Conservation (phyloP, 2,329 filamentous ascomycete genomes). For the Fusarium compactum region DNA sequence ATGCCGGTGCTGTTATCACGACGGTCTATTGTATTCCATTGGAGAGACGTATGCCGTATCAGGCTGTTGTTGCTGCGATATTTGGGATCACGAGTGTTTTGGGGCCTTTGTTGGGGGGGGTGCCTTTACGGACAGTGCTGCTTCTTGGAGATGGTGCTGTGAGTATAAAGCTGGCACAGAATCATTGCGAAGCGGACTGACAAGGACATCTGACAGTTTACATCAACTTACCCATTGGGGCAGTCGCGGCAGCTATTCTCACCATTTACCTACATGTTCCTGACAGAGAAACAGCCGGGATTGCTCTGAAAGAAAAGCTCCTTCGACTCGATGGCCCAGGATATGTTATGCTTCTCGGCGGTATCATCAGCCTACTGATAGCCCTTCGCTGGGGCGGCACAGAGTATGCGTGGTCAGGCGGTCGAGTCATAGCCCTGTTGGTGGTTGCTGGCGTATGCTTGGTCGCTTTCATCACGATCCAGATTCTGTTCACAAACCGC, state of each 20-base stretch:
- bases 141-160: neutral
- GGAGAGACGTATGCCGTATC: neutral
- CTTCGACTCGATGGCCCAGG: conserved; percentile 17
- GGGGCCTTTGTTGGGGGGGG: neutral
- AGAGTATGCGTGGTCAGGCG: conserved; percentile 18
- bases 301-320: conserved; percentile 20
- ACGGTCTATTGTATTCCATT: neutral
- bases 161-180: neutral
- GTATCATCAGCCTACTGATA: conserved; percentile 12
- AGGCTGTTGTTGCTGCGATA: neutral
- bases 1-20: neutral
- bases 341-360: conserved; percentile 11
- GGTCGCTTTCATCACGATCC: neutral
- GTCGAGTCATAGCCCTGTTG: neutral
- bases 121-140: neutral
- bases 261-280: neutral
- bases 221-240: conserved; percentile 12
- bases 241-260: conserved; percentile 12
- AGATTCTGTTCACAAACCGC: conserved; percentile 1
- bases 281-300: conserved; percentile 1
- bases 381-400: conserved; percentile 29
- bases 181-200: neutral
- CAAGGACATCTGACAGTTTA: neutral
- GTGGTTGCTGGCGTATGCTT: neutral
- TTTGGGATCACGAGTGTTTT: neutral